Base-by-base conservation (phyloP, 2,329 filamentous ascomycete species). In the Xenoacremonium recifei region DNA sequence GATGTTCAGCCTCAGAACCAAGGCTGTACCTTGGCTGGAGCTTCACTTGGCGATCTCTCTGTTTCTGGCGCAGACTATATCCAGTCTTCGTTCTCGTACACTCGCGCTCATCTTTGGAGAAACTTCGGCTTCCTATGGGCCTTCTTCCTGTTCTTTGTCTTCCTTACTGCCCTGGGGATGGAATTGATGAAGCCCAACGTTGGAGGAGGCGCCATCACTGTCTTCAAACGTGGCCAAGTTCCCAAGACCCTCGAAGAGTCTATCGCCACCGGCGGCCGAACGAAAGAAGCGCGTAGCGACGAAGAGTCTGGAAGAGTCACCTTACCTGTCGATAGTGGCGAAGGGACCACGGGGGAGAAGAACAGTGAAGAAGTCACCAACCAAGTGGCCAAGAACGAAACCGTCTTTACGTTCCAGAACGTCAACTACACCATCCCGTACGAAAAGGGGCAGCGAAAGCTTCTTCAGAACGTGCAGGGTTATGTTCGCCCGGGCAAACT, bases 401-500 rank as follows among this genome's bases (percentile, higher is more conserved):
- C 73, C 0, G 67, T 80, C 3, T 75, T 82, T 38, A 80, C 77
- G 0, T 76, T 76, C 42, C 67, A 68, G 47, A 62, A 75, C 31
- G 65, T 78, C 42, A 71, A 73, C 37, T 78, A 77, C 46, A 72
- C 64, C 0, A 72, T 75, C 3, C 70, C 70, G 10, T 67, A 64
- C 47, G 87, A 89, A 56, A 73, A 74, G 3, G 79, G 87, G 37
- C 67, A 77, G n/a, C 76, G 85, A 16, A 79, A 82, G 36, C 77
- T 93, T 40, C 68, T 93, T 16, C 79, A 90, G 45, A 76, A 89
- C 46, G 84, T 92, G 1, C 83, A 91, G 54, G 88, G 88, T n/a
- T 92, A 84, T 73, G 87, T 93, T 32, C 86, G 88, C 47, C 88
- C 89, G 1, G 88, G 88, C 21, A 90, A 85, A 39, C 66, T 91